Evolutionary conservation across 805 yeast genomes (phyloP), one percentile per base, ranked within the genome.

Genomic region (Candida easanensis): DNA sequence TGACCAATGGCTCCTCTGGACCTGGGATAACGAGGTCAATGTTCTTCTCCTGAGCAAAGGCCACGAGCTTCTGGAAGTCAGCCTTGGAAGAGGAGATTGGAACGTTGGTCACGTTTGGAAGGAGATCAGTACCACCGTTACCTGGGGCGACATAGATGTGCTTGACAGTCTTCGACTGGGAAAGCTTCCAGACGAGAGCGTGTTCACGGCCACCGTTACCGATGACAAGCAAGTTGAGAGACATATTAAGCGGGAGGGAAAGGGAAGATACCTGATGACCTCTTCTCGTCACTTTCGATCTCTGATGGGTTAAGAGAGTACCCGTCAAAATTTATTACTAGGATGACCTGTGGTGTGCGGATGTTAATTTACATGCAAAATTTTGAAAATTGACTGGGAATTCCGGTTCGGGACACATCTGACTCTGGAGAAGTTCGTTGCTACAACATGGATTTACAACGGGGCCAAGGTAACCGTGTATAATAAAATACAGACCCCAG

Each of bases 141-240:
- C 98, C 98, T 50, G 98, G 98, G 21, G 98, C 96, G 43, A 91
- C 96, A 58, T 63, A 95, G 53, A 95, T 82, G 46, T 77, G 74
- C 48, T 69, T 67, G 27, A 89, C 96, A 35, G 76, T 65, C 30
- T 79, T 68, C 27, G 97, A 88, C 66, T 89, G 91, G 23, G 84
- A 69, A 51, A 93, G 75, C 61, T 84, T 87, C 97, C 97, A 90
- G 14, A 88, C 86, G 48, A 93, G 75, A 41, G 98, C 98, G 64
- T 93, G 97, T 68, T 93, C 99, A 73, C 99, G 89, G 54, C 99
- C 99, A 63, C 99, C 99, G 69, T 86, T 88, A 59, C 99, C 99
- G 54, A 93, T 77, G 52, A 93, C 82, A 49, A 93, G 80, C 53
- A 93, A 67, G 63, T 85, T 88, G 62, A 76, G 64, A 17, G 63